Evolutionary conservation across 1,284 basidiomycete genomes (phyloP).

Genomic region (Irpex lacteus): DNA sequence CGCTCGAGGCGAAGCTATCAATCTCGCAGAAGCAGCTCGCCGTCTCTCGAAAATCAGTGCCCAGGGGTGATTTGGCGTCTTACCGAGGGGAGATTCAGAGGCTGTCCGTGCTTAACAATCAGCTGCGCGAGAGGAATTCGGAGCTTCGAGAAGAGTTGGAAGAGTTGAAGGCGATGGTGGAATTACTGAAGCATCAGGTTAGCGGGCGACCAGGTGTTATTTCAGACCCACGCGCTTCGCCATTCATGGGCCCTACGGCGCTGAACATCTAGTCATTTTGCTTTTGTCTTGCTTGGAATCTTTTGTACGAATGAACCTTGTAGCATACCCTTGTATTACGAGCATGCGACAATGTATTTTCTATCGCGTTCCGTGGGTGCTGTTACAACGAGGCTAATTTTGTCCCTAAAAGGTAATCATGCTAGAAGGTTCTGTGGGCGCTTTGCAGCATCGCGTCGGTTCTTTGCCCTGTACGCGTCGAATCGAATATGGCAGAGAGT

Average conservation of each 20-base stretch:
- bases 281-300: background rate
- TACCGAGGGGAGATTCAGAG: conserved; percentile 41
- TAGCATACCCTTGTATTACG: background rate
- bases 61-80: conserved; percentile 39
- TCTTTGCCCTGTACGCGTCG: conserved; percentile 3
- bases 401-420: background rate
- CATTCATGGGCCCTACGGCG: conserved; percentile 16
- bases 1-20: conserved; percentile 52
- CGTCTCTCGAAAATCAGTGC: conserved; percentile 32
- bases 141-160: conserved; percentile 63
- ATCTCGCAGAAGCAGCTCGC: conserved; percentile 34
- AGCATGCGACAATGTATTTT: background rate
- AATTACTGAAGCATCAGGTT: conserved; percentile 55
- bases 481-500: conserved; percentile 9
- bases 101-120: conserved; percentile 44
- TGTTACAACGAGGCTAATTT: background rate
- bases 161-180: conserved; percentile 70
- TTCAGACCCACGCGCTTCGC: conserved; percentile 27
- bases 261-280: conserved; percentile 4
- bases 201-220: conserved; percentile 45
- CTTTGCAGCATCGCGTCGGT: background rate
- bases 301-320: background rate
- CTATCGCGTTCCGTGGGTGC: background rate
- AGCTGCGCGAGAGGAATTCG: conserved; percentile 54
- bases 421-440: conserved; percentile 3